These are phyloP conservation scores for Pseudogymnoascus sp. DNA, from an alignment of 2,329 filamentous ascomycete genomes.

Conservation along the genomic window DNA sequence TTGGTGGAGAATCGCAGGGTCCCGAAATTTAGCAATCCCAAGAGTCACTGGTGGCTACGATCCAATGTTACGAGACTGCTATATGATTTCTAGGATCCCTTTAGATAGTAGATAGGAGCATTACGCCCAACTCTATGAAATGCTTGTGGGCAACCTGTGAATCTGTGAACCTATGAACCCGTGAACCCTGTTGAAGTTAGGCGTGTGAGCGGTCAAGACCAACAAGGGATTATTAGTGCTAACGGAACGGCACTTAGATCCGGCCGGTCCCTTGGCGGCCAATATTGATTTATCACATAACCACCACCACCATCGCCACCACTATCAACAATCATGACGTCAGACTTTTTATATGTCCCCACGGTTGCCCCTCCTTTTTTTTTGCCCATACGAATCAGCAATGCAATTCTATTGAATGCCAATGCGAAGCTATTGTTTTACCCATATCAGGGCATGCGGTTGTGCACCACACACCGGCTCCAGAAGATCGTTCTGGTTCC, in stretches of 20 bases:
- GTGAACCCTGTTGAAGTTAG: not conserved
- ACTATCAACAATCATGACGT: not conserved
- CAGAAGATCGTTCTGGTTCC: not conserved
- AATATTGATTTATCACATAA: not conserved
- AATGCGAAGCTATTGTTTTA: not conserved
- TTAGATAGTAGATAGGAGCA: no score
- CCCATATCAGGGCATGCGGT: not conserved
- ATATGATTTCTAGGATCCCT: not conserved
- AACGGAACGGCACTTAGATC: not conserved
- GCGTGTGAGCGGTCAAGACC: not conserved
- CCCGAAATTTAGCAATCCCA: not conserved
- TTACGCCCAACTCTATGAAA: not conserved
- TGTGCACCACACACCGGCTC: not conserved
- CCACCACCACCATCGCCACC: not conserved
- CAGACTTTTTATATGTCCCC: not conserved
- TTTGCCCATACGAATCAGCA: not conserved
- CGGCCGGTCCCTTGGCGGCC: not conserved
- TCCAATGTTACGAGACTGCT: not conserved
- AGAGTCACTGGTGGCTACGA: not conserved
- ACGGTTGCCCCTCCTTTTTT: constrained; percentile 3
- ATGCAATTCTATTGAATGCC: not conserved
- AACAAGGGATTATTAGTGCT: not conserved
- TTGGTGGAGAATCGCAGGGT: not conserved
- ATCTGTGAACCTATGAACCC: not conserved
- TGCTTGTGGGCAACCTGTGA: not conserved